A percentile compares a stretch with the other conserved stretches of the same genome.
Evolutionary conservation across 2,329 filamentous ascomycete species (phyloP).

Genomic region (Pseudogymnoascus sp.): DNA sequence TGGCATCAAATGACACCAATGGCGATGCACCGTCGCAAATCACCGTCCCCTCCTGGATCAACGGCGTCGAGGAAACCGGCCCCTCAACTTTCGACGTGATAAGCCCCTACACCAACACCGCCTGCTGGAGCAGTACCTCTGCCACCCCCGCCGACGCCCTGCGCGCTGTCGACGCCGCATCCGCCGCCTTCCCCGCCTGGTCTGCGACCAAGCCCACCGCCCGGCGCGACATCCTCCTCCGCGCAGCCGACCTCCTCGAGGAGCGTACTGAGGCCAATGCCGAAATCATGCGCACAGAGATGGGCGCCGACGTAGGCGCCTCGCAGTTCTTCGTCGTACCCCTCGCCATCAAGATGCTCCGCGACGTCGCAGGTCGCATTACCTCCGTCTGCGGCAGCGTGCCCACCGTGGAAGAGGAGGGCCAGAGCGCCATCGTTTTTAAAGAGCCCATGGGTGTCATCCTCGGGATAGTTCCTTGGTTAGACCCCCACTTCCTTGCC

Average conservation of each 20-base stretch:
- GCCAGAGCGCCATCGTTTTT: slow-evolving; percentile 2
- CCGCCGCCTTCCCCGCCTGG: slow-evolving; percentile 52
- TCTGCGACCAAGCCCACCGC: slow-evolving; percentile 43
- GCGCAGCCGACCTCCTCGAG: slow-evolving; percentile 46
- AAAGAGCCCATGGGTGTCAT: slow-evolving; percentile 53
- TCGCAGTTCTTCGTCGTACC: slow-evolving; percentile 33
- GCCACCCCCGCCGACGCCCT: slow-evolving; percentile 44
- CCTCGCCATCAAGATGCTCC: slow-evolving; percentile 26
- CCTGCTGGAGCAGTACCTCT: slow-evolving; percentile 40
- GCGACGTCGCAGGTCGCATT: slow-evolving; percentile 10
- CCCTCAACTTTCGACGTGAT: slow-evolving; percentile 40
- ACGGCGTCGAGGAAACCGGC: slow-evolving; percentile 38
- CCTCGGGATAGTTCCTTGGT: slow-evolving; percentile 57
- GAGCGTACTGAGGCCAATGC: slow-evolving; percentile 43
- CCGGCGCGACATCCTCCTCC: slow-evolving; percentile 48
- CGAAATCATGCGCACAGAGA: slow-evolving; percentile 47
- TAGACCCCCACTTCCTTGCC: slow-evolving; percentile 13
- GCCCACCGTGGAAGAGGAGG: slow-evolving; percentile 2
- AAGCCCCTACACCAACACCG: slow-evolving; percentile 41
- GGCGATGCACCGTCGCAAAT: neutral
- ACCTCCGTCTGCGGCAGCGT: slow-evolving; percentile 10
- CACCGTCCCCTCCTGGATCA: slow-evolving; percentile 40
- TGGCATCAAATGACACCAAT: slow-evolving; percentile 13
- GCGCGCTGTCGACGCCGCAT: slow-evolving; percentile 45
- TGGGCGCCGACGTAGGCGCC: slow-evolving; percentile 31